Evolutionary conservation across 352 stramenopile genomes (phyloP), one percentile per base, ranked within the genome.

Genomic region (Globisporangium cylindrosporum): DNA sequence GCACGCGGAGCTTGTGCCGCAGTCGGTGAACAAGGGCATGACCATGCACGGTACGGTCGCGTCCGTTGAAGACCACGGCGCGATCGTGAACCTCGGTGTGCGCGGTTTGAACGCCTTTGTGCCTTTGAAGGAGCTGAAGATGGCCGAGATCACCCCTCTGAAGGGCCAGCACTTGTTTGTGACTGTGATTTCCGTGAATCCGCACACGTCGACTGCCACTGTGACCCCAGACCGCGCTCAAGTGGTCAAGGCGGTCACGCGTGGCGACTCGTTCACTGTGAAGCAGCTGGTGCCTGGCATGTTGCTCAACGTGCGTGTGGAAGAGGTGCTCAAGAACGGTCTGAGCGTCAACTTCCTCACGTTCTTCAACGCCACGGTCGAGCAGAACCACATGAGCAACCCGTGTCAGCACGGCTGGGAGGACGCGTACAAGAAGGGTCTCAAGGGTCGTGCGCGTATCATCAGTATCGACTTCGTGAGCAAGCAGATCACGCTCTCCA

Each of bases 21-120:
- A 87, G 59, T 86, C 79, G 22, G 58, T 97, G 2, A 59, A 57
- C 49, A 96, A 95, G 65, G 87, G 79, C 53, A 81, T 92, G 61
- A 74, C 84, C 4, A 67, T 98, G 43, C 84, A 95, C 59, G 95
- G 92, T 60, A 92, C 86, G 24, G 88, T 99, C 54, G 66, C 82
- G 25, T 97, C 85, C 2, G 73, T 98, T 1, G 94, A 99, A 76
- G 95, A 98, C 81, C 95, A 98, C 76, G 96, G 96, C 59, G 95
- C 91, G 36, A 86, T 98, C 25, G 74, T 98, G 51, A 97, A 97
- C 80, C 49, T 98, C 8, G 91, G 91, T 36, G 80, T 97, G 53
- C 84, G 80, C 61, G 93, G 79, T 9, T 78, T 90, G 58, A 89
- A 80, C 55, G 82, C 73, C 34, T 97, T 97, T 65, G 84, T 93